A percentile compares a stretch with the other conserved stretches of the same genome.
Evolutionary conservation across 2,329 filamentous ascomycete species (phyloP).

Genomic region (Phyllosticta paracitricarpa): DNA sequence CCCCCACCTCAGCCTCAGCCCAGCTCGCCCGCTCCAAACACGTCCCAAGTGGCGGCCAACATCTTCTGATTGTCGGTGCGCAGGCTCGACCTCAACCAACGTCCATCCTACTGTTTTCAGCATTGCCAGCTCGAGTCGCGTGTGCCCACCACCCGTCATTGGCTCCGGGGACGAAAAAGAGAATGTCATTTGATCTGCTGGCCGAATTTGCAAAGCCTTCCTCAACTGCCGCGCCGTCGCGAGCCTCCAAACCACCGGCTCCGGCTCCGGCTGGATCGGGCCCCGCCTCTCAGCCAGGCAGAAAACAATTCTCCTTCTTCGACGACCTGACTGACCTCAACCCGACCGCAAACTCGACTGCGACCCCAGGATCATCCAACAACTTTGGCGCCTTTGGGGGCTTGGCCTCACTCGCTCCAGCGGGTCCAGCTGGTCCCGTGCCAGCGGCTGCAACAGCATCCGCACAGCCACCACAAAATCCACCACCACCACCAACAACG

Average conservation of each 20-base stretch:
- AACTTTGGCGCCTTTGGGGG: not conserved
- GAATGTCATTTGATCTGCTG: constrained; percentile 13
- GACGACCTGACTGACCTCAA: constrained; percentile 17
- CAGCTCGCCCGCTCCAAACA: not conserved
- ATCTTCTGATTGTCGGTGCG: not conserved
- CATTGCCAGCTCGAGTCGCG: not conserved
- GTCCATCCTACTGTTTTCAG: not conserved
- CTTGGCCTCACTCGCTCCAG: not conserved
- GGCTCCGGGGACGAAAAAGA: not conserved
- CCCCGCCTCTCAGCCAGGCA: constrained; percentile 12
- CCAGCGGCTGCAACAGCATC: not conserved
- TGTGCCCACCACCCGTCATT: not conserved
- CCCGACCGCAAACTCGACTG: not conserved
- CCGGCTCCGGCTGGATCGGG: not conserved
- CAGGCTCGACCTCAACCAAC: not conserved
- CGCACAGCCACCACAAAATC: not conserved
- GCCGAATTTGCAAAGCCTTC: constrained; percentile 10
- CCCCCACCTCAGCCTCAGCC: not conserved
- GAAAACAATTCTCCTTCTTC: constrained; percentile 24
- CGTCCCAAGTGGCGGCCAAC: not conserved
- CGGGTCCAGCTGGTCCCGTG: not conserved
- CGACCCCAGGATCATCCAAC: not conserved
- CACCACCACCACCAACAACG: not conserved
- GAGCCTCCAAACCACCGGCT: not conserved
- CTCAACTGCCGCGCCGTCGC: not conserved